A percentile compares a stretch with the other conserved stretches of the same genome.
phyloP scores from a whole-genome alignment of 2,329 filamentous ascomycete genomes.

The Magnaporthales sp. region DNA sequence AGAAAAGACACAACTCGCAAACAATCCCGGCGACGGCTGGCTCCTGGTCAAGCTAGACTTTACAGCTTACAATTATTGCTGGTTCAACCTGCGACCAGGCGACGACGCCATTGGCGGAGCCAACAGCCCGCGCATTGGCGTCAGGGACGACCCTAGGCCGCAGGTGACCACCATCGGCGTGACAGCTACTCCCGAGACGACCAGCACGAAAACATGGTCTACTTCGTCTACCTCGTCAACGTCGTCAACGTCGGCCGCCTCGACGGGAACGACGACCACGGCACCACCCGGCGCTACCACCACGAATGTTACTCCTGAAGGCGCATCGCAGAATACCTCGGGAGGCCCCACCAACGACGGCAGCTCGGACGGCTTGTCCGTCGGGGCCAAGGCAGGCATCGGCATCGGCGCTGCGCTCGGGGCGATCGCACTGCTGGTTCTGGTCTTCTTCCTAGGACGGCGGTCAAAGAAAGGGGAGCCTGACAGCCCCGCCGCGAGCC shows the following conservation, averaged over 20 bases:
- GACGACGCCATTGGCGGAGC: background rate
- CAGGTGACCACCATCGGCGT: background rate
- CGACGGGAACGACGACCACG: background rate
- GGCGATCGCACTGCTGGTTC: background rate
- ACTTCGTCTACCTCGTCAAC: background rate
- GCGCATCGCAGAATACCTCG: background rate
- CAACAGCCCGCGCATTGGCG: background rate
- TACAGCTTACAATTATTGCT: background rate
- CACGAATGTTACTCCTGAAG: background rate
- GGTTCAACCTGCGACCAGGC: background rate
- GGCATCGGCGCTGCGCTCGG: slow-evolving; percentile 9
- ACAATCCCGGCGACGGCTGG: background rate
- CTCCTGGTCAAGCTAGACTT: background rate
- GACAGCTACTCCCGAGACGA: background rate
- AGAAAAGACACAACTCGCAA: background rate
- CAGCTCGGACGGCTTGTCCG: slow-evolving; percentile 1
- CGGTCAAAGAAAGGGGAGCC: background rate
- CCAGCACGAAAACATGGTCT: background rate
- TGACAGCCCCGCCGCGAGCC: background rate
- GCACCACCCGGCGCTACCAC: background rate
- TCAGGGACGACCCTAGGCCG: background rate
- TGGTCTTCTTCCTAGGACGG: slow-evolving; percentile 4
- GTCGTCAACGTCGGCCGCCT: background rate
- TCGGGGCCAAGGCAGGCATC: slow-evolving; percentile 7
- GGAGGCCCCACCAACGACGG: slow-evolving; percentile 2